Conservation (phyloP, 2,329 filamentous ascomycete species). For the Colletotrichum siamense region DNA sequence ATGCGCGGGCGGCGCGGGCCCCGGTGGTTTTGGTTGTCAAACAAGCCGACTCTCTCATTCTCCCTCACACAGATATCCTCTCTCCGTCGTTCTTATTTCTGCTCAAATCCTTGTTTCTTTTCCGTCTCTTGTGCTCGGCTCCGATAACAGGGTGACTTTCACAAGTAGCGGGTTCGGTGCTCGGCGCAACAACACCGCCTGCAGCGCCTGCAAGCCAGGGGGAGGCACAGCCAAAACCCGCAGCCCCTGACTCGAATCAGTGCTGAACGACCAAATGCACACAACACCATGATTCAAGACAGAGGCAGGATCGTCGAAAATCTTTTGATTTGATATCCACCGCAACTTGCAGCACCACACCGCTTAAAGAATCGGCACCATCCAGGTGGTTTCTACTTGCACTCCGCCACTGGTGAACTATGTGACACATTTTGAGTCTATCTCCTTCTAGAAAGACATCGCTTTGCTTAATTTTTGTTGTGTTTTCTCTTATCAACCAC, state of each 20-base stretch:
- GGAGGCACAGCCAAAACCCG: background rate
- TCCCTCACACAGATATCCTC: background rate
- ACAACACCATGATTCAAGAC: background rate
- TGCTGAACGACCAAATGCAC: no score
- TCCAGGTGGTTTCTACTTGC: background rate
- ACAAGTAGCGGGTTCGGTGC: background rate
- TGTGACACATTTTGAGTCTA: no score
- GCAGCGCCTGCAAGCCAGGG: background rate
- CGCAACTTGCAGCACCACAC: background rate
- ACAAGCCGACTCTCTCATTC: no score
- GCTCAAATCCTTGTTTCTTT: background rate
- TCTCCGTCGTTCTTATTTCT: background rate
- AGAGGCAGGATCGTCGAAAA: background rate
- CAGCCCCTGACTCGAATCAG: background rate
- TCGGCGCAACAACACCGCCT: background rate
- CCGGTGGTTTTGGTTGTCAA: background rate
- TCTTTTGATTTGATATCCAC: background rate
- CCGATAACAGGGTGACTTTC: background rate
- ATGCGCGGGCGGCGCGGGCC: background rate
- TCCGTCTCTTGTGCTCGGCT: background rate
- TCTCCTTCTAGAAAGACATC: background rate
- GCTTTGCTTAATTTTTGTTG: background rate
- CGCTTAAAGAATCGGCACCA: background rate
- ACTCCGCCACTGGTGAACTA: no score
- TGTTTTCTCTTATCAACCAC: rapidly evolving